Conservation (phyloP, 1,284 basidiomycete genomes). For the Ceratobasidium theobromae region DNA sequence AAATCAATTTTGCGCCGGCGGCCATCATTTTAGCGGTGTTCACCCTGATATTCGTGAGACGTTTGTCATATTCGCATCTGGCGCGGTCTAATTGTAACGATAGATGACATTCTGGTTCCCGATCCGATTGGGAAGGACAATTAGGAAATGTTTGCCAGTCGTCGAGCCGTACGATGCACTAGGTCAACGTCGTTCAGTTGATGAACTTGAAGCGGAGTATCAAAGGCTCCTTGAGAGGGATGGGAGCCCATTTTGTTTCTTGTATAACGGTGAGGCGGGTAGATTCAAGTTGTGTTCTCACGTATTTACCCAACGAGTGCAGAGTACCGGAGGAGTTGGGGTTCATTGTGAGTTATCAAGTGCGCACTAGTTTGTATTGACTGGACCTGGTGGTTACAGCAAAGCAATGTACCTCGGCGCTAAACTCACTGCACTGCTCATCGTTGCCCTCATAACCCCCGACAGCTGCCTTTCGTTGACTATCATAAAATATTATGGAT, state of each 20-base stretch:
- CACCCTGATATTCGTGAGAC: conserved; percentile 56
- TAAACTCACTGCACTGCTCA: conserved; percentile 67
- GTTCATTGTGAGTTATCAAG: conserved; percentile 48
- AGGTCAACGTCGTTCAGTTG: conserved; percentile 57
- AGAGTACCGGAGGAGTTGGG: conserved; percentile 74
- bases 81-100: neutral
- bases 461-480: conserved; percentile 67
- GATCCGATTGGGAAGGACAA: conserved; percentile 58
- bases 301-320: neutral
- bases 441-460: conserved; percentile 65
- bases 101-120: conserved; percentile 76
- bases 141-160: conserved; percentile 60
- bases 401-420: conserved; percentile 63
- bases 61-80: conserved; percentile 15
- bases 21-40: conserved; percentile 60
- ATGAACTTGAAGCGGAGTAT: conserved; percentile 73
- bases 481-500: conserved; percentile 41
- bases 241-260: conserved; percentile 67
- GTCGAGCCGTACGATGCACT: conserved; percentile 73
- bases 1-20: conserved; percentile 70
- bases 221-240: conserved; percentile 66
- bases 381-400: conserved; percentile 7
- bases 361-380: neutral
- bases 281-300: conserved; percentile 3
- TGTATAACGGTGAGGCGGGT: conserved; percentile 62